Conservation (phyloP, 2,329 filamentous ascomycete species). For the Fusarium keratoplasticum region DNA sequence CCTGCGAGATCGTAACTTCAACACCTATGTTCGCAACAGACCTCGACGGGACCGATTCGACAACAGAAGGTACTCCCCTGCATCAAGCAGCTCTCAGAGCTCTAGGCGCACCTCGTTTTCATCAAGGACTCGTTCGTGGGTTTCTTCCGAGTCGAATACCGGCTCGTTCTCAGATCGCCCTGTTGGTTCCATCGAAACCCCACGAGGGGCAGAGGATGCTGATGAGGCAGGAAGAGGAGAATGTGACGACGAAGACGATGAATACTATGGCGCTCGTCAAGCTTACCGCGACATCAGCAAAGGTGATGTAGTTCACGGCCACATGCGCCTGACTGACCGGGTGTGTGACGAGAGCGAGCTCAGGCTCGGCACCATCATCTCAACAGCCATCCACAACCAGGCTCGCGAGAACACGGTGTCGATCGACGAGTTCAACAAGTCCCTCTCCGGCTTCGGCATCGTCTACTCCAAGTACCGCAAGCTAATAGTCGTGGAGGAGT, state of each 20-base stretch:
- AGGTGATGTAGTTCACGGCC: constrained; percentile 11
- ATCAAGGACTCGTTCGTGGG: not conserved
- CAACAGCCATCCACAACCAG: constrained; percentile 30
- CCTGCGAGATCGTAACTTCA: not conserved
- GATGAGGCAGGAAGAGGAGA: not conserved
- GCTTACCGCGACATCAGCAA: constrained; percentile 13
- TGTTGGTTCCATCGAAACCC: no score
- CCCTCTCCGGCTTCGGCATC: constrained; percentile 21
- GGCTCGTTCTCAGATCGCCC: not conserved
- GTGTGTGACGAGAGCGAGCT: not conserved
- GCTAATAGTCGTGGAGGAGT: constrained; percentile 34
- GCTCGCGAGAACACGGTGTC: constrained; percentile 5
- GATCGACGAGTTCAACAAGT: constrained; percentile 6
- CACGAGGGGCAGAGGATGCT: not conserved
- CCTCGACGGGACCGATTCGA: not conserved
- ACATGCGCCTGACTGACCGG: constrained; percentile 21
- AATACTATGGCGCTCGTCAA: not conserved
- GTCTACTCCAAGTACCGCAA: constrained; percentile 43
- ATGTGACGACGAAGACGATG: not conserved
- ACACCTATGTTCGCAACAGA: not conserved
- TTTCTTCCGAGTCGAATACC: not conserved
- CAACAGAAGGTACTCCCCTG: not conserved
- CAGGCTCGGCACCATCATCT: constrained; percentile 32
- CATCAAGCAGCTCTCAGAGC: not conserved
- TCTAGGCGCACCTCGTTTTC: not conserved